Percentiles rank a stretch among this genome's conserved stretches.
phyloP scores from a whole-genome alignment of 31 red algal species.

The Asparagopsis taxiformis region DNA sequence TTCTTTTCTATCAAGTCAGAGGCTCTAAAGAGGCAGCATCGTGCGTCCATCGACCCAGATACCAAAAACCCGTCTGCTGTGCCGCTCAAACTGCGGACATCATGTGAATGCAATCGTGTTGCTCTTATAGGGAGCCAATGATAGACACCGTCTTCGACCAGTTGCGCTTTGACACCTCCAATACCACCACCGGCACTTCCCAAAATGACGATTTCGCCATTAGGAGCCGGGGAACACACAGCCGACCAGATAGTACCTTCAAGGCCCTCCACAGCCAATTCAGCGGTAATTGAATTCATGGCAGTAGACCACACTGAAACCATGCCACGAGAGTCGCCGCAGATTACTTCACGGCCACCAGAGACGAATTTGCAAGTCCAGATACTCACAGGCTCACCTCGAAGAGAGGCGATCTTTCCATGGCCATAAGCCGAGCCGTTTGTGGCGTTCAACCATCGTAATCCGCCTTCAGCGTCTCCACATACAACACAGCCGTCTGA shows the following conservation, averaged over 20 bases:
- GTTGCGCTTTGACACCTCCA: conserved; percentile 7
- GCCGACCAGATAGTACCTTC: conserved; percentile 28
- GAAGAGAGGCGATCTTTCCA: conserved; percentile 36
- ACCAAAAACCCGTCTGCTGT: conserved; percentile 19
- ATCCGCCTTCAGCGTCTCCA: conserved; percentile 35
- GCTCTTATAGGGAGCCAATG: conserved; percentile 31
- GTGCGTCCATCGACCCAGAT: conserved; percentile 40
- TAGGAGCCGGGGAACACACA: neutral
- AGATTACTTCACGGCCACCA: conserved; percentile 34
- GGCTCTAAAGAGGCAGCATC: conserved; percentile 4
- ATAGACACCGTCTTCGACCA: neutral
- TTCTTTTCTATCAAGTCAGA: conserved; percentile 8
- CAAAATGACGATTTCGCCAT: conserved; percentile 26
- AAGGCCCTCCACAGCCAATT: conserved; percentile 35
- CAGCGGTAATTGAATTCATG: conserved; percentile 16
- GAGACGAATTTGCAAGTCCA: conserved; percentile 28
- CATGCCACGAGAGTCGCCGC: conserved; percentile 40
- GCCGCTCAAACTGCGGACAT: conserved; percentile 17
- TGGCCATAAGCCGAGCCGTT: conserved; percentile 14
- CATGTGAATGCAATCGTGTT: conserved; percentile 20
- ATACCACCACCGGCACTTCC: conserved; percentile 36
- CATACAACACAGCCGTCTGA: conserved; percentile 20
- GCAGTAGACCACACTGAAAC: conserved; percentile 29
- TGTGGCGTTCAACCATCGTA: conserved; percentile 47
- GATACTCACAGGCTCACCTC: conserved; percentile 12